phyloP scores from a whole-genome alignment of 208 protist genomes.

The Tritrichomonas foetus region DNA sequence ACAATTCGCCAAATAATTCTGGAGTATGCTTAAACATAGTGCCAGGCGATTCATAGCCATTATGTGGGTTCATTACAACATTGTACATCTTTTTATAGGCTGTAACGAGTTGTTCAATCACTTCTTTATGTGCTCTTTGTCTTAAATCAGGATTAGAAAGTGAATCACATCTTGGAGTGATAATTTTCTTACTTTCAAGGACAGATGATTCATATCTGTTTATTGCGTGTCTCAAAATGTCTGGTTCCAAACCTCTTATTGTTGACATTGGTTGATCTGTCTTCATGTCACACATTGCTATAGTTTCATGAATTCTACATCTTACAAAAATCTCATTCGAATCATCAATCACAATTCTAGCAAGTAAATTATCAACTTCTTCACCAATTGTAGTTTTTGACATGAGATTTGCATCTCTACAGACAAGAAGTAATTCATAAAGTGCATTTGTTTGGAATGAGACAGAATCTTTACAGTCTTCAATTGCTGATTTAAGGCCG shows the following conservation, averaged over 20 bases:
- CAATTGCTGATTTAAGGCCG: not conserved
- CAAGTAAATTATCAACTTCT: not conserved
- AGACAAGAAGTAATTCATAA: not conserved
- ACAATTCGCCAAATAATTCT: not conserved
- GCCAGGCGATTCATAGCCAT: not conserved
- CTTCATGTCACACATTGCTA: not conserved
- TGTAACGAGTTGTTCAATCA: not conserved
- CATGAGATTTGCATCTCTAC: not conserved
- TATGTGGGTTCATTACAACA: not conserved
- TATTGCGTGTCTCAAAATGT: not conserved
- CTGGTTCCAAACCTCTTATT: not conserved
- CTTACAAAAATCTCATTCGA: not conserved
- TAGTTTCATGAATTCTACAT: not conserved
- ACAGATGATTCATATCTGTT: not conserved
- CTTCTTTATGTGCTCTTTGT: not conserved
- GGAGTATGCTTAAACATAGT: conserved; percentile 13
- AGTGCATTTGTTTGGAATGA: not conserved
- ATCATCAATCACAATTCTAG: not conserved
- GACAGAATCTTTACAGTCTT: not conserved
- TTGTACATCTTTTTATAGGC: not conserved
- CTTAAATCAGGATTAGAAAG: not conserved
- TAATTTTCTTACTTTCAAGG: not conserved
- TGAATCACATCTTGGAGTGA: not conserved
- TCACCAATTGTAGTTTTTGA: not conserved
- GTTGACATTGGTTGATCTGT: not conserved